Conservation (phyloP, 805 yeast genomes). For the Starmerella gropengiesseri region DNA sequence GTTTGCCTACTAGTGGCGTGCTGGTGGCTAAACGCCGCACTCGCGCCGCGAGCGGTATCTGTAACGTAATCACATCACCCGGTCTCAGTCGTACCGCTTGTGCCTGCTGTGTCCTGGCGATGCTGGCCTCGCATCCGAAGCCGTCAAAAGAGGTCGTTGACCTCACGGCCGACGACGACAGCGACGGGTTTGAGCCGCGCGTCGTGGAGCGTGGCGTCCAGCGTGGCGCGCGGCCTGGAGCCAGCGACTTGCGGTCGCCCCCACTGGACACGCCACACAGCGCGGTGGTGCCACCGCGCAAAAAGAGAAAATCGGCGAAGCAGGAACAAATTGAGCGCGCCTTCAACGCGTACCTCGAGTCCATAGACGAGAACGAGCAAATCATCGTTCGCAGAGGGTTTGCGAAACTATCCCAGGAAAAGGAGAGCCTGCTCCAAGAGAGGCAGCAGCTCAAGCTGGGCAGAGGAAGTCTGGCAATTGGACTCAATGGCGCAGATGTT, state of each 20-base stretch:
- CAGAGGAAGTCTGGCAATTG: too few species aligned
- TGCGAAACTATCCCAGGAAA: slow-evolving; percentile 1
- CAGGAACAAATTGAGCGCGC: slow-evolving; percentile 5
- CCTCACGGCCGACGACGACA: slow-evolving; percentile 1
- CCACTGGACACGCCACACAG: not conserved
- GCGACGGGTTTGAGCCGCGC: not conserved
- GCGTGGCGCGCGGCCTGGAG: too few species aligned
- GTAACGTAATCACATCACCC: too few species aligned
- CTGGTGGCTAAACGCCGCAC: too few species aligned
- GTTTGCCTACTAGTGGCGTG: too few species aligned
- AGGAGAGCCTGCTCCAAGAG: slow-evolving; percentile 7
- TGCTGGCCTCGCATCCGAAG: too few species aligned
- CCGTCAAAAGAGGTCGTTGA: not conserved
- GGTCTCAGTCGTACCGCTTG: too few species aligned
- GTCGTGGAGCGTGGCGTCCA: too few species aligned
- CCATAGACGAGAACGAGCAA: slow-evolving; percentile 1
- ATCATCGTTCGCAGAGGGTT: slow-evolving; percentile 1
- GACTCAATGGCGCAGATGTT: not conserved
- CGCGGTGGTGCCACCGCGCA: slow-evolving; percentile 4
- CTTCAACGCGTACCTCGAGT: slow-evolving; percentile 2
- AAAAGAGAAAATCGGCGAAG: slow-evolving; percentile 8
- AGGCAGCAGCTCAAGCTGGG: slow-evolving; percentile 3
- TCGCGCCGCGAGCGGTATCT: too few species aligned
- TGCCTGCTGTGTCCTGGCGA: too few species aligned
- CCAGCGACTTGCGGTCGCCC: too few species aligned